A percentile compares a stretch with the other conserved stretches of the same genome.
These are phyloP conservation scores for Macroventuria anomochaeta DNA, from an alignment of 2,329 filamentous ascomycete species.

Conservation along the genomic window DNA sequence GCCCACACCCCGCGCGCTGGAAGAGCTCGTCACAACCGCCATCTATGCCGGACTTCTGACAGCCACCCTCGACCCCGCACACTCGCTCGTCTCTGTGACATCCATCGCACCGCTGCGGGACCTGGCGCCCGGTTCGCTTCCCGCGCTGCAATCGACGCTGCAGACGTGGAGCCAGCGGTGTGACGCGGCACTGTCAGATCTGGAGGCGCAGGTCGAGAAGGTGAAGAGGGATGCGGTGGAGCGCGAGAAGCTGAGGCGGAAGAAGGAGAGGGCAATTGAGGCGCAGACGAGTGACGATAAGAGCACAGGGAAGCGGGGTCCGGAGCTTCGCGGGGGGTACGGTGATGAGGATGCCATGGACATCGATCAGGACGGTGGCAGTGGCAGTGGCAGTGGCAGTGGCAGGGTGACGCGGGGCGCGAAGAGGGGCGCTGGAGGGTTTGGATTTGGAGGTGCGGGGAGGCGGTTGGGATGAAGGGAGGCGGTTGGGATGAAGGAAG, in stretches of 20 bases:
- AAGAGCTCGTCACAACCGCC: conserved; percentile 83
- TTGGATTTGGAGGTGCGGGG: conserved; percentile 36
- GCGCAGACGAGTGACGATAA: conserved; percentile 39
- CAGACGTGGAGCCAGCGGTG: conserved; percentile 81
- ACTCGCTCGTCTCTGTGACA: conserved; percentile 76
- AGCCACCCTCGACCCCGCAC: conserved; percentile 81
- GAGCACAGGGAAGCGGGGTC: conserved; percentile 31
- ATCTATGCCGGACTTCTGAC: conserved; percentile 85
- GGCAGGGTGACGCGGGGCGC: conserved; percentile 34
- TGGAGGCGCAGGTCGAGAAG: conserved; percentile 75
- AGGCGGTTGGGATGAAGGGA: conserved; percentile 36
- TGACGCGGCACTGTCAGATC: conserved; percentile 71
- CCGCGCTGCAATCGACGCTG: conserved; percentile 71
- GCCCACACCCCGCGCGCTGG: conserved; percentile 71
- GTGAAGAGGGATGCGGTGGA: conserved; percentile 61
- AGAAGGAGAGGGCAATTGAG: conserved; percentile 51
- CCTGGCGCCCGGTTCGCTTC: conserved; percentile 74
- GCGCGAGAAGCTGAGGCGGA: conserved; percentile 51
- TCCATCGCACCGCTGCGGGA: conserved; percentile 87
- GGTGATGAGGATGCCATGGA: conserved; percentile 47
- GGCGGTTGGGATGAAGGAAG: conserved; percentile 37
- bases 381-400: conserved; percentile 28
- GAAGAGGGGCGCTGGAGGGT: conserved; percentile 39
- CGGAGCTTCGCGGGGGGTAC: conserved; percentile 15
- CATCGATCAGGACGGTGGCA: conserved; percentile 44